Base-by-base conservation (phyloP, 1,284 basidiomycete genomes). In the Cutaneotrichosporon mucoides region DNA sequence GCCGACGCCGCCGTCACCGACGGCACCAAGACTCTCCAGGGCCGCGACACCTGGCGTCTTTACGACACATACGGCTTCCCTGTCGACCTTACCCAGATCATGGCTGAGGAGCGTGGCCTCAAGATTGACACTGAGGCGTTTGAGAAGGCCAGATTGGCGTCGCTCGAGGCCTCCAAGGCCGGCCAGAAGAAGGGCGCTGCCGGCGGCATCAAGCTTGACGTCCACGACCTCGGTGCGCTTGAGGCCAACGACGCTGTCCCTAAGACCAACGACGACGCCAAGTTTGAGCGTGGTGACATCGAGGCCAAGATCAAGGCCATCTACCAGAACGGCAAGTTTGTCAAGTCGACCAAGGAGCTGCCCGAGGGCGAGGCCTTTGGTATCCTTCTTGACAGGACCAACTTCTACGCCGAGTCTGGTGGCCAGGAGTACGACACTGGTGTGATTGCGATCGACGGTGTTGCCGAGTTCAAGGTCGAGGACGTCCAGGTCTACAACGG, bases 61-160 rank as follows among this genome's bases (percentile, higher is more conserved):
- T 99, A 99, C 77, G 96, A 99, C 77, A 99, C 96, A 0, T 99
- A 91, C 75, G 95, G 95, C 45, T 99, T 99, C 82, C 96, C 95
- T 0, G 92, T 93, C 55, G 95, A 99, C 74, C 81, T 99, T 42
- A 99, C 96, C 2, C 86, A 90, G 56, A 83, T 99, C 65, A 99
- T 99, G 95, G 95, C 96, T 33, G 91, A 96, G 76, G 95, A 99
- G 76, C 82, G 92, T 38, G 88, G 87, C 1, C 80, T 99, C 47
- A 83, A 82, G 24, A 85, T 99, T 70, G 92, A 97, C 74, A 87
- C 96, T 66, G 83, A 82, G 46, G 93, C 94, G 68, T 96, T 97
- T 68, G 92, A 93, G 68, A 84, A 86, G 68, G 96, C 96, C 10
- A 89, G 94, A 74, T 85, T 88, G 35, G 84, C 85, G 63, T 92